Conservation (phyloP, 202 grass and related monocot genomes). For the Panicum hallii region DNA sequence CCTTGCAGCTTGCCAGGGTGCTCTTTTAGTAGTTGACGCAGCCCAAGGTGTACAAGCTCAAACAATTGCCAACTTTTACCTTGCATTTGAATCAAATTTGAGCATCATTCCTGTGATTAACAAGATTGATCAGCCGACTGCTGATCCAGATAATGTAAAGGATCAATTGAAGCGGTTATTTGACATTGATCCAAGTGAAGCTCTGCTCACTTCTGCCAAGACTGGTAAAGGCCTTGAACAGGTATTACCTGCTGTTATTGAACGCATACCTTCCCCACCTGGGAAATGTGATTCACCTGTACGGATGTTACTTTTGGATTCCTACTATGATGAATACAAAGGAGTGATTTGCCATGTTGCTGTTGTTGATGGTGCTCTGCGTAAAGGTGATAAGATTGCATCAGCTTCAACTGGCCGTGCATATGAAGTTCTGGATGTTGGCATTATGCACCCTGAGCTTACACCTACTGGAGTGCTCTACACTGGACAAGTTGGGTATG, state of each 20-base stretch:
- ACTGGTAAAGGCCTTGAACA: slow-evolving; percentile 87
- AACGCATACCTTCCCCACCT: slow-evolving; percentile 71
- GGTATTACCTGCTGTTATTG: slow-evolving; percentile 84
- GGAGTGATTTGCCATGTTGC: slow-evolving; percentile 99
- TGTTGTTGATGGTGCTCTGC: slow-evolving; percentile 88
- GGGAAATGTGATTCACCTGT: slow-evolving; percentile 81
- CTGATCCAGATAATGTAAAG: slow-evolving; percentile 93
- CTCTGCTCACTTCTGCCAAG: slow-evolving; percentile 95
- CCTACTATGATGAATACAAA: slow-evolving; percentile 97
- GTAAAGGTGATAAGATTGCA: slow-evolving; percentile 92
- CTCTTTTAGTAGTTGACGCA: slow-evolving; percentile 93
- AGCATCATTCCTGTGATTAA: slow-evolving; percentile 96
- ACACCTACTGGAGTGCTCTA: slow-evolving; percentile 89
- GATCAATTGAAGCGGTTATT: slow-evolving; percentile 86
- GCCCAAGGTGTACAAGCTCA: slow-evolving; percentile 99
- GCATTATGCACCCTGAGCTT: slow-evolving; percentile 97
- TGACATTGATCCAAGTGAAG: slow-evolving; percentile 86
- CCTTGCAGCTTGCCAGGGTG: slow-evolving; percentile 93
- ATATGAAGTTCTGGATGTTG: slow-evolving; percentile 90
- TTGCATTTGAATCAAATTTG: slow-evolving; percentile 90
- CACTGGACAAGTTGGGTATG: slow-evolving; percentile 97
- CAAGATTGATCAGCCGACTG: slow-evolving; percentile 98
- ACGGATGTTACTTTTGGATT: slow-evolving; percentile 96
- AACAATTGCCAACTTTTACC: slow-evolving; percentile 96
- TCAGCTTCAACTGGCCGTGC: slow-evolving; percentile 73